Conservation (phyloP, 2,329 filamentous ascomycete genomes). For the Metarhizium sp. region DNA sequence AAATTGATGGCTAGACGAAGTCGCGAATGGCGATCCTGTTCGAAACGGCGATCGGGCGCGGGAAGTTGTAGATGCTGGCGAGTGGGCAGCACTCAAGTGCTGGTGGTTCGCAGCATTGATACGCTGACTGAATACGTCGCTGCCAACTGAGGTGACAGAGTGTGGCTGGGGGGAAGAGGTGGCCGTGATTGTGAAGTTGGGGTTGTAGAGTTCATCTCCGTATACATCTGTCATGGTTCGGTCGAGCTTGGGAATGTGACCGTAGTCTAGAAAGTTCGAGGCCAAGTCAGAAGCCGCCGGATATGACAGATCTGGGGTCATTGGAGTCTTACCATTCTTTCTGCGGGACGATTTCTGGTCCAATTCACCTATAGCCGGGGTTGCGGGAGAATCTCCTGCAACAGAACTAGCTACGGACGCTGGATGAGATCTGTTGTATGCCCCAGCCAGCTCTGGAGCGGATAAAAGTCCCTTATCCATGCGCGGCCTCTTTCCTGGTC, state of each 20-base stretch:
- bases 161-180: conserved; percentile 39
- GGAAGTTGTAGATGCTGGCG: conserved; percentile 35
- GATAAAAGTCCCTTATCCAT: conserved; percentile 34
- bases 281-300: conserved; percentile 25
- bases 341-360: conserved; percentile 38
- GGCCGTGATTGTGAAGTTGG: conserved; percentile 51
- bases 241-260: conserved; percentile 64
- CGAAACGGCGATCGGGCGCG: conserved; percentile 77
- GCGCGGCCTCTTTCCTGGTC: conserved; percentile 25
- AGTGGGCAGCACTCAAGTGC: conserved; percentile 51
- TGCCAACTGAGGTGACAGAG: conserved; percentile 36
- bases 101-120: conserved; percentile 72
- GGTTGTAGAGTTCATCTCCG: conserved; percentile 76
- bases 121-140: conserved; percentile 62
- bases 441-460: conserved; percentile 34
- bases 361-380: conserved; percentile 40
- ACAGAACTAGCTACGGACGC: conserved; percentile 49
- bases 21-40: conserved; percentile 52
- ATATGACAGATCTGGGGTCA: background rate
- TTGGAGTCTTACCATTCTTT: conserved; percentile 41
- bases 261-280: conserved; percentile 33
- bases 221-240: conserved; percentile 81
- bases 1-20: conserved; percentile 32
- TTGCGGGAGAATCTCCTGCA: conserved; percentile 50
- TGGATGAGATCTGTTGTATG: conserved; percentile 36